These are phyloP conservation scores for Pseudozyma pruni DNA, from an alignment of 1,284 basidiomycete genomes.

Conservation along the genomic window DNA sequence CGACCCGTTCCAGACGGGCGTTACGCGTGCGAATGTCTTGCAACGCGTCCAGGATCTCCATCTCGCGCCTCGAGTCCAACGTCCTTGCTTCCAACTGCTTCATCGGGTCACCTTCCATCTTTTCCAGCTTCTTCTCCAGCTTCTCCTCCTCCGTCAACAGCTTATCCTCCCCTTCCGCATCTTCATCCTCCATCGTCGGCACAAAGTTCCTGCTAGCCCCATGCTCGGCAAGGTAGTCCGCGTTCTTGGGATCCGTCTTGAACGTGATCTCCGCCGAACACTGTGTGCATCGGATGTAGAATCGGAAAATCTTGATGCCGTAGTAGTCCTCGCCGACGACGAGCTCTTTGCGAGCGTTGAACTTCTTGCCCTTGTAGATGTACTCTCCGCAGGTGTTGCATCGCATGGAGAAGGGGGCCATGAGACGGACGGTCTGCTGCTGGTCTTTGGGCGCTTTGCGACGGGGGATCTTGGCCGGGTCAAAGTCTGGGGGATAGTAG, in stretches of 20 bases:
- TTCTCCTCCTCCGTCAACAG: conserved; percentile 45
- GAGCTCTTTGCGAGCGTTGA: conserved; percentile 98
- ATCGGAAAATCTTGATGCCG: conserved; percentile 87
- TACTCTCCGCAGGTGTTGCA: conserved; percentile 90
- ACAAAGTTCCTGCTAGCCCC: conserved; percentile 65
- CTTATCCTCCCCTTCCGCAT: conserved; percentile 44
- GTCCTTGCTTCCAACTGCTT: conserved; percentile 92
- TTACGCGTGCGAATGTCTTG: conserved; percentile 94
- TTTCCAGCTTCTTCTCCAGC: conserved; percentile 32
- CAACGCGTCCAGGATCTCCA: conserved; percentile 96
- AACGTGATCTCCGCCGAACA: conserved; percentile 96
- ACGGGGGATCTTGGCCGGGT: conserved; percentile 93
- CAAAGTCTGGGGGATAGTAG: conserved; percentile 81
- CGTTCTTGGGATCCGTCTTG: conserved; percentile 95
- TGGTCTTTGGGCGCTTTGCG: conserved; percentile 87
- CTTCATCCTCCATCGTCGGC: conserved; percentile 44
- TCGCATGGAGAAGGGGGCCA: conserved; percentile 98
- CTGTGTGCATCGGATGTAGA: conserved; percentile 66
- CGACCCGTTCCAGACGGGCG: conserved; percentile 82
- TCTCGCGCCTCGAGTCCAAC: conserved; percentile 90
- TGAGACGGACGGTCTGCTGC: conserved; percentile 95
- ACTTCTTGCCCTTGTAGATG: conserved; percentile 94
- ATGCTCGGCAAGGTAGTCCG: conserved; percentile 65
- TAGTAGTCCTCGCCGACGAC: conserved; percentile 96
- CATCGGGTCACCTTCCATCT: conserved; percentile 87